Evolutionary conservation across 352 stramenopile genomes (phyloP).

Genomic region (Pythium scleroteichum): DNA sequence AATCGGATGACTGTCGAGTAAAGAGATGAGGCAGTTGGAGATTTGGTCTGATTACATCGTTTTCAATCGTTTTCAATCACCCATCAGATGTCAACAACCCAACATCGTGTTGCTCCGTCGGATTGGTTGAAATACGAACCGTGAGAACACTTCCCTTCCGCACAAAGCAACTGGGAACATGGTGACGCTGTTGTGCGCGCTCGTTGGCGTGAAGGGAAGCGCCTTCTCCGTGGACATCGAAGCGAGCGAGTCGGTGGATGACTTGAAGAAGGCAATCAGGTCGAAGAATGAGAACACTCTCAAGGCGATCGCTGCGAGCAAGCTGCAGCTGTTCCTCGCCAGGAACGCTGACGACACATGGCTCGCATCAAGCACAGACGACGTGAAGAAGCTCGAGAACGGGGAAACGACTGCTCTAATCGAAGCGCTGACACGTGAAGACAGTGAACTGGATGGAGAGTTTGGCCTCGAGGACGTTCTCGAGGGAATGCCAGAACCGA

Average conservation of each 20-base stretch:
- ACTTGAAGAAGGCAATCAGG: conserved; percentile 7
- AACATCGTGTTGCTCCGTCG: too few species aligned
- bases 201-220: conserved; percentile 7
- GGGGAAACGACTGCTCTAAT: conserved; percentile 14
- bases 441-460: conserved; percentile 12
- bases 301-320: too few species aligned
- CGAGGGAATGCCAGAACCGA: too few species aligned
- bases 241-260: conserved; percentile 7
- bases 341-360: background rate
- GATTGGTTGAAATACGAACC: too few species aligned
- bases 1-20: too few species aligned
- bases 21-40: too few species aligned
- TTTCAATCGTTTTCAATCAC: too few species aligned
- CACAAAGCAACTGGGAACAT: too few species aligned
- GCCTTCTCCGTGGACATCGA: conserved; percentile 14
- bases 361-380: conserved; percentile 9
- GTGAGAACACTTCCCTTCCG: too few species aligned
- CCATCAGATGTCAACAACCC: too few species aligned
- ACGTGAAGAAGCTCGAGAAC: conserved; percentile 23
- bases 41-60: too few species aligned
- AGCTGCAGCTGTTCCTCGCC: too few species aligned
- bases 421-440: conserved; percentile 15
- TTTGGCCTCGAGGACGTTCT: conserved; percentile 9
- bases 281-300: background rate
- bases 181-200: conserved; percentile 3